Percentiles rank a stretch among this genome's conserved stretches.
Evolutionary conservation across 148 eudicot genomes (phyloP).

Genomic region (Agrostemma githago): DNA sequence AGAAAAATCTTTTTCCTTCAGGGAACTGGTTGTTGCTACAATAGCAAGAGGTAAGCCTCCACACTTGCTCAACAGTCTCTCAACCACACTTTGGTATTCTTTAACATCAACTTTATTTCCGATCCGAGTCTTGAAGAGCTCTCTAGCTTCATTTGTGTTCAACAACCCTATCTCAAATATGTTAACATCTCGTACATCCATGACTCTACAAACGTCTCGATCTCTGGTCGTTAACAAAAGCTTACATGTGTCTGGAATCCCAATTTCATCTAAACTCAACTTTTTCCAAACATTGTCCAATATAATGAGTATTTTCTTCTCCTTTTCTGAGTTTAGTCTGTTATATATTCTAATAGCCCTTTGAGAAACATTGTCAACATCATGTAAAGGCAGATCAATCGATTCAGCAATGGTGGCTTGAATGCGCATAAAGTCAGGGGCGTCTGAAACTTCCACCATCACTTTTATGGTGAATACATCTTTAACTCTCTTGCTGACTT

Average conservation of each 20-base stretch:
- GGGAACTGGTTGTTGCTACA: conserved; percentile 1
- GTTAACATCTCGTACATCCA: not conserved
- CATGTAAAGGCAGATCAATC: not conserved
- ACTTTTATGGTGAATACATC: not conserved
- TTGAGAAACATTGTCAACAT: not conserved
- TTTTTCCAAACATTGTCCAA: not conserved
- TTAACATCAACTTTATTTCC: not conserved
- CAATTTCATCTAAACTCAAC: not conserved
- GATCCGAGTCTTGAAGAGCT: not conserved
- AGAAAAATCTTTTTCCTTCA: not conserved
- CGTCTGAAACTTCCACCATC: not conserved
- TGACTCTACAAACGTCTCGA: not conserved
- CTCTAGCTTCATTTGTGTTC: not conserved
- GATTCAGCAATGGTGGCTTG: conserved; percentile 3
- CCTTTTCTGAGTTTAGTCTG: not conserved
- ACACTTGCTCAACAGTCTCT: not conserved
- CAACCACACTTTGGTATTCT: not conserved
- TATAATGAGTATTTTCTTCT: not conserved
- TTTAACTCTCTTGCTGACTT: not conserved
- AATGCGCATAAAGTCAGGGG: conserved; percentile 1
- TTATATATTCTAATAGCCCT: not conserved
- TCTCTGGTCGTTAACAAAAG: not conserved
- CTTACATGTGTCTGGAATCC: conserved; percentile 7
- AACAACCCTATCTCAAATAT: not conserved
- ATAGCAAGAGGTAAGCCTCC: not conserved